Base-by-base conservation (phyloP, 345 rosid species). In the Boechera divaricarpa region DNA sequence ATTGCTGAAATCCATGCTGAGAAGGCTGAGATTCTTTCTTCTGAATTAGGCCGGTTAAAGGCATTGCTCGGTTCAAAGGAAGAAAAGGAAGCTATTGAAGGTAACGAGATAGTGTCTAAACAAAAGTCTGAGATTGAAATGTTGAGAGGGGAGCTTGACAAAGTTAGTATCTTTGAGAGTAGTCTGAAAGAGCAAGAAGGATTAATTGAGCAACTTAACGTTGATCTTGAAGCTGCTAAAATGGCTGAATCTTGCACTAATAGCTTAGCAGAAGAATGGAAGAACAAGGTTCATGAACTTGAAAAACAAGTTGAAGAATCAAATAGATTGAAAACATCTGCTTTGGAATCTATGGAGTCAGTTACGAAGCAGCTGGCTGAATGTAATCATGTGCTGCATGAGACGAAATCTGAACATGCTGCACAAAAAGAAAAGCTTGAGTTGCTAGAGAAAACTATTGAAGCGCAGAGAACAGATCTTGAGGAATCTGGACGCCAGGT, bases 1-100 rank as follows among this genome's bases (percentile, higher is more conserved):
- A 85, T 94, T 32, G 98, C 97, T 29, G 98, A 94, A 84, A 85
- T 85, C 69, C 94, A 91, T 66, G 90, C 81, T 0, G 92, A 91
- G 81, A 90, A 91, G 81, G 91, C 78, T 75, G 96, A 94, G 77
- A 65, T 85, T 79, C 97, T 93, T 56, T 82, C 97, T 0, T 80
- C 86, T 49, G 94, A 94, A 56, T 69, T 91, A 81, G 66, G 79
- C 28, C 86, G 79, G 63, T 74, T 94, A 76, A 91, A 86, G 81
- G 86, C 83, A 3, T 70, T 85, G 80, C 91, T 91, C 18, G 90
- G 87, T 82, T 82, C 94, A 9, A 89, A 87, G 75, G 86, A 54
- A 77, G 86, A 87, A 70, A 77, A 68, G 6, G 91, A 83, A 77
- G 86, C 87, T 48, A 82, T 38, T 42, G 88, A 88, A 65, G 87